Evolutionary conservation across 306 rosid species (phyloP).

Genomic region (Betula pendula): DNA sequence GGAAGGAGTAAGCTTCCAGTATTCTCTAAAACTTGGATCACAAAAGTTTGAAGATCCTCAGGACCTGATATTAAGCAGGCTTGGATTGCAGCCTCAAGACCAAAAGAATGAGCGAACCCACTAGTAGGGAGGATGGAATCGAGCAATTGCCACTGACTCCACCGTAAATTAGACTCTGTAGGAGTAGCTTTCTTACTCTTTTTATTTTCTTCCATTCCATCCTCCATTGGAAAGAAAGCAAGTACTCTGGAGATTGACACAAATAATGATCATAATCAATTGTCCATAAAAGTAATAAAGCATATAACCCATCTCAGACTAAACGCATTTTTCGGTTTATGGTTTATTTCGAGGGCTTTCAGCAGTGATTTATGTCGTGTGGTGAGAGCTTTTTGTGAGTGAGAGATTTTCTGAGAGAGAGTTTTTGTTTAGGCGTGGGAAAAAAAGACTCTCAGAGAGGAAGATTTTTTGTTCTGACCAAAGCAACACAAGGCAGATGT

Average conservation of each 20-base stretch:
- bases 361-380: no score
- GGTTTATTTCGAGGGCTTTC: no score
- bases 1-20: constrained; percentile 90
- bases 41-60: constrained; percentile 59
- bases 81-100: constrained; percentile 87
- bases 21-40: constrained; percentile 66
- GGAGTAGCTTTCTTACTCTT: constrained; percentile 9
- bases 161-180: constrained; percentile 41
- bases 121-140: constrained; percentile 92
- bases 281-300: not conserved
- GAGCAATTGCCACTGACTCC: constrained; percentile 80
- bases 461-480: no score
- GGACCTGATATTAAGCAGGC: constrained; percentile 55
- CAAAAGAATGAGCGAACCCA: constrained; percentile 86
- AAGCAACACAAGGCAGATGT: no score
- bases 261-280: not conserved
- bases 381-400: no score
- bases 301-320: not conserved
- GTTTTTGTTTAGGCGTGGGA: no score
- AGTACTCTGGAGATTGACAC: constrained; percentile 10
- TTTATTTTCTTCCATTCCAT: constrained; percentile 36
- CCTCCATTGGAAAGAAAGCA: constrained; percentile 19
- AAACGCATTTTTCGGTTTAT: no score
- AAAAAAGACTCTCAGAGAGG: no score
- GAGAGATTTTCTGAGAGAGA: no score